A percentile compares a stretch with the other conserved stretches of the same genome.
Conservation (phyloP, 441 rosid species). For the Pelargonium cotyledonis region DNA sequence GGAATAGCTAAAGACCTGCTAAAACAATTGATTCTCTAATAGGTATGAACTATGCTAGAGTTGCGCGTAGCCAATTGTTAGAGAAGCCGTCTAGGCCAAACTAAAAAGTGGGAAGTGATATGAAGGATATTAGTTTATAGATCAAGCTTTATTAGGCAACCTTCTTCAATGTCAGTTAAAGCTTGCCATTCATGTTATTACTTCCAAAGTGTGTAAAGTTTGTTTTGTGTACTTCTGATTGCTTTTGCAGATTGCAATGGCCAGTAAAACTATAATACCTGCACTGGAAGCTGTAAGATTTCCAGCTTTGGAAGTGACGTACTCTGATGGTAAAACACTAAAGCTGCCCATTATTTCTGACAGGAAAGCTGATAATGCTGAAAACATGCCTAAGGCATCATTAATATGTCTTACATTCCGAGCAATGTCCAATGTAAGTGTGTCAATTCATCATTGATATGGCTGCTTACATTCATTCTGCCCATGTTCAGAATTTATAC, state of each 20-base stretch:
- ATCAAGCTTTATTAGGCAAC: background rate
- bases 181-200: background rate
- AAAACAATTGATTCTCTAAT: too few species aligned
- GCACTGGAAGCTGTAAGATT: conserved; percentile 57
- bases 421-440: conserved; percentile 67
- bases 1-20: too few species aligned
- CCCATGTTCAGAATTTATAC: background rate
- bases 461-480: conserved; percentile 1
- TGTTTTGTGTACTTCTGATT: background rate
- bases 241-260: conserved; percentile 55
- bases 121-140: too few species aligned
- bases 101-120: background rate
- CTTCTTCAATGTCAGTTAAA: background rate
- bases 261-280: conserved; percentile 57
- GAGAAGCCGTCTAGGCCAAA: background rate
- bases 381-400: conserved; percentile 34
- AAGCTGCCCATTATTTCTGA: conserved; percentile 49
- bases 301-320: conserved; percentile 47
- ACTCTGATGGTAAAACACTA: conserved; percentile 39
- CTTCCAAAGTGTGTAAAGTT: background rate
- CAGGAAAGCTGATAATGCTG: conserved; percentile 26
- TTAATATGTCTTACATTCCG: conserved; percentile 76
- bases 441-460: background rate
- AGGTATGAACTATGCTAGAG: too few species aligned
- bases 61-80: background rate